Evolutionary conservation across 2,329 filamentous ascomycete genomes (phyloP).

Genomic region (Sporothrix brasiliensis): DNA sequence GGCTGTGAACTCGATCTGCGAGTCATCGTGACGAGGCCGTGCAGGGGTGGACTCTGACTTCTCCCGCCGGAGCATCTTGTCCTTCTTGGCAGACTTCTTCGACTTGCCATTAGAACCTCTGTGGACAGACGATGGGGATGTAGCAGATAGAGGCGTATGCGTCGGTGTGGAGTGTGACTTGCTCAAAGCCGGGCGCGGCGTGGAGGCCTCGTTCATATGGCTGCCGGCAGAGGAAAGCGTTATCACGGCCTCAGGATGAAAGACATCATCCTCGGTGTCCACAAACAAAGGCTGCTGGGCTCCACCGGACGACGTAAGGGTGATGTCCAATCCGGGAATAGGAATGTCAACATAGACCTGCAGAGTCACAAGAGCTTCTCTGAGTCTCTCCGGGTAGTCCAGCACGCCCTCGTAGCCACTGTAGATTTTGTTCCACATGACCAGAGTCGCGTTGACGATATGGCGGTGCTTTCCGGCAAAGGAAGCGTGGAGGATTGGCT

Average conservation of each 20-base stretch:
- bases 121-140: slow-evolving; percentile 31
- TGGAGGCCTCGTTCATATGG: slow-evolving; percentile 33
- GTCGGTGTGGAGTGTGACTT: slow-evolving; percentile 35
- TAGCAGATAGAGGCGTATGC: slow-evolving; percentile 26
- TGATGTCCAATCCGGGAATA: slow-evolving; percentile 50
- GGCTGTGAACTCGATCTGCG: slow-evolving; percentile 75
- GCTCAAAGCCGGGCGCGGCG: slow-evolving; percentile 38
- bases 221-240: slow-evolving; percentile 40
- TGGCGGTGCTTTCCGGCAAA: slow-evolving; percentile 61
- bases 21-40: slow-evolving; percentile 74
- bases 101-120: not conserved
- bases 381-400: slow-evolving; percentile 67
- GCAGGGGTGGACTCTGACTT: slow-evolving; percentile 42
- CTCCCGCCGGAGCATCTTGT: slow-evolving; percentile 37
- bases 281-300: slow-evolving; percentile 49
- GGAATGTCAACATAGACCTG: slow-evolving; percentile 55
- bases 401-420: slow-evolving; percentile 58
- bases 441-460: slow-evolving; percentile 55
- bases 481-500: slow-evolving; percentile 57
- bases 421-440: slow-evolving; percentile 71
- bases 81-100: slow-evolving; percentile 18
- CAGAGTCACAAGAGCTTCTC: slow-evolving; percentile 63
- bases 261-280: slow-evolving; percentile 53
- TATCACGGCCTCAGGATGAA: slow-evolving; percentile 37
- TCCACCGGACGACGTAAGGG: slow-evolving; percentile 44